Evolutionary conservation across 1,284 basidiomycete species (phyloP).

Genomic region (Papiliotrema terrestris): DNA sequence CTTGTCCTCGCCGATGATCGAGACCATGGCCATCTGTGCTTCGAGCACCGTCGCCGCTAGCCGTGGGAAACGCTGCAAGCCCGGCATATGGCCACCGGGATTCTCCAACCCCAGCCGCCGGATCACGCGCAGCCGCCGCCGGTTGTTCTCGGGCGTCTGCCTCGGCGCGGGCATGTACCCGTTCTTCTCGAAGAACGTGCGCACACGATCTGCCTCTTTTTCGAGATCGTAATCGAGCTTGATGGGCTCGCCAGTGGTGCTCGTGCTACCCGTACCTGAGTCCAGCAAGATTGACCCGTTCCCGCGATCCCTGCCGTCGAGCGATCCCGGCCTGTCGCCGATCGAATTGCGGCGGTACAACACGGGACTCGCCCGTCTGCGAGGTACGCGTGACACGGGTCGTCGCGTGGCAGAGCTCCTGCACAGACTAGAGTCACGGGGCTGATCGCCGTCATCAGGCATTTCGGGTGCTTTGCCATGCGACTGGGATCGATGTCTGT

Average conservation of each 20-base stretch:
- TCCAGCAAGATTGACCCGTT: slow-evolving; percentile 13
- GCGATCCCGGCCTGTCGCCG: slow-evolving; percentile 3
- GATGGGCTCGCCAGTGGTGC: slow-evolving; percentile 12
- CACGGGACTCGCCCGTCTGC: not conserved
- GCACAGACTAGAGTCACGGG: not conserved
- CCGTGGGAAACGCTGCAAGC: slow-evolving; percentile 34
- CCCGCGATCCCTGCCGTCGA: not conserved
- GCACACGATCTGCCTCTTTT: slow-evolving; percentile 22
- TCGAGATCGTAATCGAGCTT: slow-evolving; percentile 17
- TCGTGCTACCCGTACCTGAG: slow-evolving; percentile 16
- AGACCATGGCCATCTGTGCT: slow-evolving; percentile 26
- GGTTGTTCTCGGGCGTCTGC: slow-evolving; percentile 24
- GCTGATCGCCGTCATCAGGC: not conserved
- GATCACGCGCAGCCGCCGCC: slow-evolving; percentile 35
- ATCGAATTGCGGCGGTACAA: slow-evolving; percentile 3
- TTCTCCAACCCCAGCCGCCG: slow-evolving; percentile 34
- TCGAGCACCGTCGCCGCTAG: slow-evolving; percentile 31
- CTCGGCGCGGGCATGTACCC: slow-evolving; percentile 37
- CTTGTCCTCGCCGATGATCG: slow-evolving; percentile 25
- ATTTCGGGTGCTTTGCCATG: not conserved
- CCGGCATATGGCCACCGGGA: slow-evolving; percentile 1
- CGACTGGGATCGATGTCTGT: too few species aligned
- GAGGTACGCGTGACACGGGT: not conserved
- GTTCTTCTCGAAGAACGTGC: slow-evolving; percentile 26
- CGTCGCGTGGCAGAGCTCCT: not conserved